These are phyloP conservation scores for Coniochaeta ligniaria DNA, from an alignment of 2,329 filamentous ascomycete genomes.

Conservation along the genomic window DNA sequence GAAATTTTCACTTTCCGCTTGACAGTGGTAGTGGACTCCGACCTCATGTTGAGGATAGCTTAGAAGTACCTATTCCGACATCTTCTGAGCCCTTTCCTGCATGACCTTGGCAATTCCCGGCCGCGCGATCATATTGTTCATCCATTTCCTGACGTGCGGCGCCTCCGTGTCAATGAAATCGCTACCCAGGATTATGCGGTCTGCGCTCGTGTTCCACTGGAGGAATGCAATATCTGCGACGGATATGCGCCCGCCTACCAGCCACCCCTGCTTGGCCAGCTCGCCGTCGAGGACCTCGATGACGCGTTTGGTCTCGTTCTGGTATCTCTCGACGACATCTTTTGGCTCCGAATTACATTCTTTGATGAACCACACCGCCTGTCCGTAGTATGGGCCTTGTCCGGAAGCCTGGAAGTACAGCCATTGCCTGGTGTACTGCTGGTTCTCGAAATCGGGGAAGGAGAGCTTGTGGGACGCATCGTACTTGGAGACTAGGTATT, in stretches of 20 bases:
- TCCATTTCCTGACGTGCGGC: background rate
- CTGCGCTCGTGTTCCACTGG: background rate
- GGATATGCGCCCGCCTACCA: background rate
- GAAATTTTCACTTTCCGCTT: too few species aligned
- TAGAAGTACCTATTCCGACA: too few species aligned
- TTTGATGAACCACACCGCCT: conserved; percentile 27
- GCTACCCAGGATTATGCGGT: background rate
- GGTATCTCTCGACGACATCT: conserved; percentile 12
- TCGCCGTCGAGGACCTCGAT: conserved; percentile 6
- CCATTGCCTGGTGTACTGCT: background rate
- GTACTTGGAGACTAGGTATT: background rate
- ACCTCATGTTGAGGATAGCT: too few species aligned
- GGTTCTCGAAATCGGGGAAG: background rate
- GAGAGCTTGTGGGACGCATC: background rate
- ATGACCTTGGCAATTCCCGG: too few species aligned
- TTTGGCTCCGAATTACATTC: conserved; percentile 18
- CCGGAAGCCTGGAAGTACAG: conserved; percentile 32
- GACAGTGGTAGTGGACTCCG: too few species aligned
- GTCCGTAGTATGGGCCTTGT: conserved; percentile 37
- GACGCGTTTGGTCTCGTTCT: conserved; percentile 14
- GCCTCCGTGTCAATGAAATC: background rate
- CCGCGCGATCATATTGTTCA: background rate
- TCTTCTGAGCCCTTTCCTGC: too few species aligned
- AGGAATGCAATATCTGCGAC: background rate
- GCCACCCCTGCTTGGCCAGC: background rate